Percentiles rank a stretch among this genome's conserved stretches.
Evolutionary conservation across 306 rosid species (phyloP).

Genomic region (Castanopsis chinensis): DNA sequence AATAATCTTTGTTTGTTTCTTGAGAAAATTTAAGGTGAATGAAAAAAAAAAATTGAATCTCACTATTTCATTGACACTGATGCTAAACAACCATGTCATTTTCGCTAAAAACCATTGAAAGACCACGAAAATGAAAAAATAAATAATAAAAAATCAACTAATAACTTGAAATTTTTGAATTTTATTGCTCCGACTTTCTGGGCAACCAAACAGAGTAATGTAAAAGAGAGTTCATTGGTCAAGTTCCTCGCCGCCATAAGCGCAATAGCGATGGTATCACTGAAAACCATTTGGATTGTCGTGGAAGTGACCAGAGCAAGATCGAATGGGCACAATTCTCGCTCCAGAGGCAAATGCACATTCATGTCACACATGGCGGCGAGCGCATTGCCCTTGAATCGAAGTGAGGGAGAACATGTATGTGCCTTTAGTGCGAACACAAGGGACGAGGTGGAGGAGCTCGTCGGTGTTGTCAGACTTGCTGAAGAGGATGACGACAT

Average conservation of each 20-base stretch:
- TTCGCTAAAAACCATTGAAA: too few species aligned
- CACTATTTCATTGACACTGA: too few species aligned
- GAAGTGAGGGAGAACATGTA: conserved; percentile 71
- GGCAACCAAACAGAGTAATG: too few species aligned
- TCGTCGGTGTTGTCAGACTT: conserved; percentile 92
- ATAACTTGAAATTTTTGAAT: too few species aligned
- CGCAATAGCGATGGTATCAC: conserved; percentile 94
- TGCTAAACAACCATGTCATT: too few species aligned
- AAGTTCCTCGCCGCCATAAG: conserved; percentile 86
- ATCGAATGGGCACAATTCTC: conserved; percentile 89
- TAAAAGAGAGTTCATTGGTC: too few species aligned
- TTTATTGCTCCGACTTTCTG: too few species aligned
- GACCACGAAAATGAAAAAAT: too few species aligned
- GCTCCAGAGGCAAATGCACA: conserved; percentile 83
- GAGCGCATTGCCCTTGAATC: conserved; percentile 46
- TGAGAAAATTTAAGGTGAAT: too few species aligned
- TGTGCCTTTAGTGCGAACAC: conserved; percentile 79
- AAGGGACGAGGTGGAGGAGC: conserved; percentile 83
- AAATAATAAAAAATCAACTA: too few species aligned
- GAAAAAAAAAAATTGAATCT: too few species aligned
- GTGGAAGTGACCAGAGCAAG: conserved; percentile 98
- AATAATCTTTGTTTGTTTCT: too few species aligned
- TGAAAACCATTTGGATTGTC: conserved; percentile 95
- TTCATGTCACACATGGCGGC: conserved; percentile 69
- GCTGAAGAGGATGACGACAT: conserved; percentile 80